Percentiles rank a stretch among this genome's conserved stretches.
These are phyloP conservation scores for Daldinia eschscholtzii DNA, from an alignment of 2,329 filamentous ascomycete species.

Conservation along the genomic window DNA sequence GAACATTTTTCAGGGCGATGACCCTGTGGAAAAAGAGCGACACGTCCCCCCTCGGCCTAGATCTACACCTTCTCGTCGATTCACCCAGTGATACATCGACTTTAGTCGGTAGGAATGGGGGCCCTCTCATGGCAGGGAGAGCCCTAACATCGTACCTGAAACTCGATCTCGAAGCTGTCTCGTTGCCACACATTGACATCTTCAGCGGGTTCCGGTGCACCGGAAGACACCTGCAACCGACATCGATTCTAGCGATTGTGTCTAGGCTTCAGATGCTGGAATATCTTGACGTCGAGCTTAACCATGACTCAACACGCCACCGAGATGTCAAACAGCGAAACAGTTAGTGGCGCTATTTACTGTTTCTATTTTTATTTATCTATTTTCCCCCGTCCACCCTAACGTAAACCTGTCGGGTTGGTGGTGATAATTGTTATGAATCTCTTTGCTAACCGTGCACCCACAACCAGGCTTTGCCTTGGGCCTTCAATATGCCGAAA, in stretches of 20 bases:
- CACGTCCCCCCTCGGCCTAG: constrained; percentile 34
- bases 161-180: constrained; percentile 34
- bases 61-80: constrained; percentile 37
- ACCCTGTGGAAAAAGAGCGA: constrained; percentile 31
- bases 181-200: constrained; percentile 31
- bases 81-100: constrained; percentile 36
- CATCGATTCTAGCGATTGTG: constrained; percentile 32
- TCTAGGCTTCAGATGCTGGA: constrained; percentile 34
- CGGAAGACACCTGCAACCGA: constrained; percentile 39
- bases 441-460: constrained; percentile 11
- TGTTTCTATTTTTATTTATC: not conserved
- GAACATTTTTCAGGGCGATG: constrained; percentile 34
- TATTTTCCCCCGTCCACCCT: too few relatives aligned
- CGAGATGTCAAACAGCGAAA: constrained; percentile 39
- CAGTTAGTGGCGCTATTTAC: constrained; percentile 28
- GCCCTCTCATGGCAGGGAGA: constrained; percentile 25
- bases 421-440: not conserved
- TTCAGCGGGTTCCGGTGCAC: constrained; percentile 38
- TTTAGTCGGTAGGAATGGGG: constrained; percentile 22
- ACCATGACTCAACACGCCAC: constrained; percentile 36
- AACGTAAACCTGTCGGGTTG: not conserved
- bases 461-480: constrained; percentile 28
- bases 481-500: constrained; percentile 30
- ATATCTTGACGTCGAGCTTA: constrained; percentile 41
- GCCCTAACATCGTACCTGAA: constrained; percentile 34